Evolutionary conservation across 2,329 filamentous ascomycete species (phyloP).

Genomic region (Ramularia endophylla): DNA sequence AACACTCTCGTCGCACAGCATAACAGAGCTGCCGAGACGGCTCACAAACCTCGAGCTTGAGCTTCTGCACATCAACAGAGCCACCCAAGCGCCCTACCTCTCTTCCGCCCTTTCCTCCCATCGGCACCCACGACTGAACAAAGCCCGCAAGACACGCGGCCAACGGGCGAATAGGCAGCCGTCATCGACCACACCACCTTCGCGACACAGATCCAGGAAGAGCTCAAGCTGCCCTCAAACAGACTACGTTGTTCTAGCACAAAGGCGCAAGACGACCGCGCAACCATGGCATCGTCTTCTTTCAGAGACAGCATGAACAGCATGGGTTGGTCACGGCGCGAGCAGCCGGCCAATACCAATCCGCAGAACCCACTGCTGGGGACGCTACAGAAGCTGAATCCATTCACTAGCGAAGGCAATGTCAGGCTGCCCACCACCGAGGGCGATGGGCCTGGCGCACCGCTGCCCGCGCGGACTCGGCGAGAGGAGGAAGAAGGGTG

Average conservation of each 20-base stretch:
- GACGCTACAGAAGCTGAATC: constrained; percentile 78
- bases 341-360: constrained; percentile 71
- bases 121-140: background rate
- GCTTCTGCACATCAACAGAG: too few species aligned
- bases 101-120: too few species aligned
- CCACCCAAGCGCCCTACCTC: too few species aligned
- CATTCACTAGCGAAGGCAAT: constrained; percentile 80
- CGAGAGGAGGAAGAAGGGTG: constrained; percentile 94
- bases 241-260: constrained; percentile 10
- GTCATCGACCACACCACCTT: constrained; percentile 1
- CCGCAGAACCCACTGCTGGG: constrained; percentile 70
- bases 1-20: background rate
- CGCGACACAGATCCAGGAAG: too few species aligned
- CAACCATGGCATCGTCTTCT: constrained; percentile 72
- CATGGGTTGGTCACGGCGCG: constrained; percentile 86
- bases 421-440: constrained; percentile 85
- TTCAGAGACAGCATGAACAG: constrained; percentile 95
- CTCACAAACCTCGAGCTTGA: too few species aligned
- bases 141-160: constrained; percentile 13
- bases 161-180: constrained; percentile 24
- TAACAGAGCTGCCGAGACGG: too few species aligned
- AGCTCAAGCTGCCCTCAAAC: constrained; percentile 11
- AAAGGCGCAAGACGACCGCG: constrained; percentile 11
- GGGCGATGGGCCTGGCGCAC: constrained; percentile 66
- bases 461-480: constrained; percentile 74